A percentile compares a stretch with the other conserved stretches of the same genome.
These are phyloP conservation scores for Chrysopogon serrulatus DNA, from an alignment of 176 grass and related monocot genomes.

Conservation along the genomic window DNA sequence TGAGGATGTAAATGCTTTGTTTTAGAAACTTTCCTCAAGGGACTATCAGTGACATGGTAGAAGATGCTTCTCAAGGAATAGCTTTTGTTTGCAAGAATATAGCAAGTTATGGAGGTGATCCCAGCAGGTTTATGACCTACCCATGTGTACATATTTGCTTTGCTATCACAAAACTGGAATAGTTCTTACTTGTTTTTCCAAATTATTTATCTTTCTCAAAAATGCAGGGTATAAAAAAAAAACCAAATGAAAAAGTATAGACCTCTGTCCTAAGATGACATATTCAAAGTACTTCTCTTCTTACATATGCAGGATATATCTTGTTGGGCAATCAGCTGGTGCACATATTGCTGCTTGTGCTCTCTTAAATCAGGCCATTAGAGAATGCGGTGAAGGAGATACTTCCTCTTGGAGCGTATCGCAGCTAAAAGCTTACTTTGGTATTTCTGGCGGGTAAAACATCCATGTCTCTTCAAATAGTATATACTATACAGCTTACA, in stretches of 20 bases:
- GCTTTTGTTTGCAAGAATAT: constrained; percentile 87
- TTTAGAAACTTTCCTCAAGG: constrained; percentile 96
- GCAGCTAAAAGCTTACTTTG: constrained; percentile 90
- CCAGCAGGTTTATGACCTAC: constrained; percentile 59
- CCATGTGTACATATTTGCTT: not conserved
- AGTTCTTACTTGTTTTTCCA: not conserved
- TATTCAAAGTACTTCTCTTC: constrained; percentile 7
- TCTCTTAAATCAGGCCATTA: constrained; percentile 78
- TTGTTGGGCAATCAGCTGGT: constrained; percentile 96
- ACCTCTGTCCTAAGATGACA: not conserved
- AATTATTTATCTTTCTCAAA: constrained; percentile 1
- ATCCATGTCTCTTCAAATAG: not conserved
- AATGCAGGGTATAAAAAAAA: not conserved
- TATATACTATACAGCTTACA: not conserved
- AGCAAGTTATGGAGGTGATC: constrained; percentile 83
- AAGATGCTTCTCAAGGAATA: constrained; percentile 81
- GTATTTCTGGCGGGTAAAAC: constrained; percentile 95
- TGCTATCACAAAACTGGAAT: not conserved
- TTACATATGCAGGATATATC: constrained; percentile 70
- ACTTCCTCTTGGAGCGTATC: constrained; percentile 69
- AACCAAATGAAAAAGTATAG: not conserved
- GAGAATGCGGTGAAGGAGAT: constrained; percentile 74
- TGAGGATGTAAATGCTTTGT: constrained; percentile 16
- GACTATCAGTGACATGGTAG: constrained; percentile 86
- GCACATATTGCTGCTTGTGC: constrained; percentile 91